Percentiles rank a stretch among this genome's conserved stretches.
Evolutionary conservation across 331 rosid genomes (phyloP).

Genomic region (Quercus lobata): DNA sequence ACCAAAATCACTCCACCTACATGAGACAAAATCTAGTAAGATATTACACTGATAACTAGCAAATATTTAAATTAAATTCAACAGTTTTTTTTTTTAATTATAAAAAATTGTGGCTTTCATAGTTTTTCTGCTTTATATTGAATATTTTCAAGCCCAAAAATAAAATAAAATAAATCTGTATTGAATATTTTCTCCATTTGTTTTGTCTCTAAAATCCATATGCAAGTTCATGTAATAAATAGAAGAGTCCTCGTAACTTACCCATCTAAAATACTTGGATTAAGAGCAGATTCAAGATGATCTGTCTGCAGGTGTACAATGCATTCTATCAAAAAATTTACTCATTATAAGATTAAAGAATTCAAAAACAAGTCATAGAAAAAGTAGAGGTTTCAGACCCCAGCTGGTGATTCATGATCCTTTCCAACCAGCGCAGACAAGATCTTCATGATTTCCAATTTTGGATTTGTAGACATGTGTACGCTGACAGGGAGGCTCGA

Average conservation of each 20-base stretch:
- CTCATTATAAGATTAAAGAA: too few species aligned
- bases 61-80: too few species aligned
- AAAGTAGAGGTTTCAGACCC: constrained; percentile 40
- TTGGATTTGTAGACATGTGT: rapidly evolving
- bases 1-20: constrained; percentile 74
- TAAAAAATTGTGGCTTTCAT: background rate
- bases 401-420: too few species aligned
- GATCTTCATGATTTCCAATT: rapidly evolving
- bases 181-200: too few species aligned
- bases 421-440: too few species aligned
- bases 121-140: background rate
- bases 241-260: constrained; percentile 25
- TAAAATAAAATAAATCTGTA: too few species aligned
- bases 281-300: constrained; percentile 34
- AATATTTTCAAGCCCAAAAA: too few species aligned
- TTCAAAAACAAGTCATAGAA: background rate
- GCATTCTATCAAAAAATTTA: background rate
- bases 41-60: background rate
- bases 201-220: too few species aligned
- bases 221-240: too few species aligned
- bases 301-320: constrained; percentile 48
- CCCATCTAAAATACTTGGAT: constrained; percentile 43
- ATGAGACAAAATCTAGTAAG: background rate
- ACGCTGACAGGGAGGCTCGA: background rate
- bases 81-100: too few species aligned